Evolutionary conservation across 1,284 basidiomycete species (phyloP).

Genomic region (Pyrrhoderma noxium): DNA sequence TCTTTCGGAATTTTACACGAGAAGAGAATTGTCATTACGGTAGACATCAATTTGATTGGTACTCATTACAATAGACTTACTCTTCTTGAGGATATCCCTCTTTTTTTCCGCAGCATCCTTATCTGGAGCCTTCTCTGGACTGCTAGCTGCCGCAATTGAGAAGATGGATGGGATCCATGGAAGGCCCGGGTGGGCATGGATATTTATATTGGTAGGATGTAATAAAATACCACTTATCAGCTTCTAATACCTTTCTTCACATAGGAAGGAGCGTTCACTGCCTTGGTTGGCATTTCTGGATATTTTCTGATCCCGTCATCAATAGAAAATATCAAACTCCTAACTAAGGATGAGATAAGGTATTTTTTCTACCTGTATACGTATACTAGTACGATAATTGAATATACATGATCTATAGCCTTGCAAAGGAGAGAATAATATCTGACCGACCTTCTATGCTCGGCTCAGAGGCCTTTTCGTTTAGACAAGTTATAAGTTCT

Average conservation of each 20-base stretch:
- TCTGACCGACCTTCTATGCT: too few relatives aligned
- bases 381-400: too few relatives aligned
- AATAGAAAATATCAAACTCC: too few relatives aligned
- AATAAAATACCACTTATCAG: too few relatives aligned
- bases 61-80: too few relatives aligned
- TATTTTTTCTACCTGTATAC: too few relatives aligned
- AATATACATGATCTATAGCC: too few relatives aligned
- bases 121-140: conserved; percentile 58
- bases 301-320: conserved; percentile 47
- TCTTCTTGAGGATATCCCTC: conserved; percentile 40
- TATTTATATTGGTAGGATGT: too few relatives aligned
- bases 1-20: conserved; percentile 50
- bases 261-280: conserved; percentile 48
- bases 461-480: conserved; percentile 29
- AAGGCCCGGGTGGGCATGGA: conserved; percentile 53
- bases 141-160: conserved; percentile 51
- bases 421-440: too few relatives aligned
- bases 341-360: too few relatives aligned
- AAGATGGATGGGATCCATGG: conserved; percentile 42
- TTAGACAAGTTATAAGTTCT: conserved; percentile 26
- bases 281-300: conserved; percentile 37
- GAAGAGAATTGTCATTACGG: too few relatives aligned
- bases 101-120: conserved; percentile 55
- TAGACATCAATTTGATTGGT: background rate
- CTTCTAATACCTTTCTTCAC: too few relatives aligned